phyloP scores from a whole-genome alignment of 1,139 yeast genomes.

The Pichiaceae sp. region DNA sequence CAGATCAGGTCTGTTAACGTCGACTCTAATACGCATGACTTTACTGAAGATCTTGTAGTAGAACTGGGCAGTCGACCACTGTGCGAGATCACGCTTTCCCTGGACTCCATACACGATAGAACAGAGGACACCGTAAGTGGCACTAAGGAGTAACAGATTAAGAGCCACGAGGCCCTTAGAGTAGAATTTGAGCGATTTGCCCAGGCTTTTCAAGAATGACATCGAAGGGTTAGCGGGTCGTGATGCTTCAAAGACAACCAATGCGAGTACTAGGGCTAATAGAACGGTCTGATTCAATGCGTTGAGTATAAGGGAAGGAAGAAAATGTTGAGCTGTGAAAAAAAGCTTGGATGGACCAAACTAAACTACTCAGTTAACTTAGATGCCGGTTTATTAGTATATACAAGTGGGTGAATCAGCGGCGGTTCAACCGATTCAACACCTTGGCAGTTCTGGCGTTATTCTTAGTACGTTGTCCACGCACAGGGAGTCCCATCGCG shows the following conservation, averaged over 20 bases:
- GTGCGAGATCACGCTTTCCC: constrained; percentile 76
- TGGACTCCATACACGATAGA: constrained; percentile 57
- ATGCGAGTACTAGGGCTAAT: not conserved
- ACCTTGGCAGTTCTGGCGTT: constrained; percentile 86
- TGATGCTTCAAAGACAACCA: not conserved
- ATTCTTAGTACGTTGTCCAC: constrained; percentile 89
- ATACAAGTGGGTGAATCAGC: too few species aligned
- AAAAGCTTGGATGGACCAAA: not conserved
- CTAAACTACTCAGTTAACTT: too few species aligned
- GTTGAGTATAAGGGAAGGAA: too few species aligned
- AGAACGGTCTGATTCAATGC: not conserved
- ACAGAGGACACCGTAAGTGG: constrained; percentile 68
- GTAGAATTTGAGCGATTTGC: constrained; percentile 36
- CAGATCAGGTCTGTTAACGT: constrained; percentile 52
- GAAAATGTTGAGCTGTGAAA: not conserved
- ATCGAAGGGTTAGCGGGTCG: constrained; percentile 4
- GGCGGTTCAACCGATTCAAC: constrained; percentile 69
- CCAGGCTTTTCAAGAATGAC: constrained; percentile 17
- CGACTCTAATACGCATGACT: constrained; percentile 61
- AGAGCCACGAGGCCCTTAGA: constrained; percentile 48
- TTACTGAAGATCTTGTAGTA: constrained; percentile 56
- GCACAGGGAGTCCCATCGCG: constrained; percentile 80
- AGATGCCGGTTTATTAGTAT: too few species aligned
- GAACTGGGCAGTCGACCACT: constrained; percentile 83
- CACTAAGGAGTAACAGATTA: constrained; percentile 47